Conservation (phyloP, 2,329 filamentous ascomycete genomes). For the Fonsecaea erecta region DNA sequence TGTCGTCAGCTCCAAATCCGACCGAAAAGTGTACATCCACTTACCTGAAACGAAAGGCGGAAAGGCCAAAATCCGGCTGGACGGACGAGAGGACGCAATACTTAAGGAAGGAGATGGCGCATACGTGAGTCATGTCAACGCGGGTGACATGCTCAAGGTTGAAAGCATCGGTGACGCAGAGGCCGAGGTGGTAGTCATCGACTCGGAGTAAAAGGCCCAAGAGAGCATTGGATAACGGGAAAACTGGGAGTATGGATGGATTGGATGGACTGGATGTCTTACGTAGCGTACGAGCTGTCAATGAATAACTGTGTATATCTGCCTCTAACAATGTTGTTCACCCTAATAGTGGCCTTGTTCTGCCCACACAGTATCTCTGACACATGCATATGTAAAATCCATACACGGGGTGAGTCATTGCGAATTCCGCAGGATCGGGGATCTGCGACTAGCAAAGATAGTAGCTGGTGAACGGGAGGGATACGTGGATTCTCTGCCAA, state of each 20-base stretch:
- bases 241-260: background rate
- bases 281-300: background rate
- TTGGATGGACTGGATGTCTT: too few relatives aligned
- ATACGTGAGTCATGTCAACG: slow-evolving; percentile 69
- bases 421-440: background rate
- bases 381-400: background rate
- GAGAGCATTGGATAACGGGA: background rate
- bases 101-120: slow-evolving; percentile 80
- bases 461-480: background rate
- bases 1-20: slow-evolving; percentile 47
- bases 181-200: slow-evolving; percentile 71
- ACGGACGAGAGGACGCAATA: slow-evolving; percentile 67
- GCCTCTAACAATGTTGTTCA: background rate
- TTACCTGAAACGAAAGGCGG: slow-evolving; percentile 78
- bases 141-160: slow-evolving; percentile 66
- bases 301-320: background rate
- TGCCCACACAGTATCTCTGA: too few relatives aligned
- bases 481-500: background rate
- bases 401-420: background rate
- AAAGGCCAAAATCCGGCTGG: slow-evolving; percentile 72
- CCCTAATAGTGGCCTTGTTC: too few relatives aligned
- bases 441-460: background rate
- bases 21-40: slow-evolving; percentile 77
- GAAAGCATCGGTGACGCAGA: slow-evolving; percentile 71
- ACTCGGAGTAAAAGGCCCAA: slow-evolving; percentile 57